Evolutionary conservation across 1,284 basidiomycete genomes (phyloP), one percentile per base, ranked within the genome.

Genomic region (Pseudozyma thailandica): DNA sequence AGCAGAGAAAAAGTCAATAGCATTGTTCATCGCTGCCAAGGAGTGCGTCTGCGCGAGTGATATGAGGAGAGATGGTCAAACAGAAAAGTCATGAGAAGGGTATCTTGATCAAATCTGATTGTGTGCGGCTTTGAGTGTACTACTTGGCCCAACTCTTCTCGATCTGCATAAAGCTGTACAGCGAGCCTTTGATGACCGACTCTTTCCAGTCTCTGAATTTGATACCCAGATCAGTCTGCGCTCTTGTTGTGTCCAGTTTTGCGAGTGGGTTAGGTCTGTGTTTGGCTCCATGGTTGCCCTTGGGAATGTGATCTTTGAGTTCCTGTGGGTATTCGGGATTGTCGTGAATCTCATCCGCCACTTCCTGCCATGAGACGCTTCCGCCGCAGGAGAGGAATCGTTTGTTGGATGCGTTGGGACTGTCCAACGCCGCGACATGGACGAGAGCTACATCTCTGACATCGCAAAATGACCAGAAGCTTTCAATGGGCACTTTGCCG

Each of bases 141-240:
- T 21, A 41, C 38, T 21, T 23, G 35, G 41, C 42, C 65, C 70
- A 69, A n/a, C 42, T 49, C 60, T 73, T 69, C 21, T 73, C 70
- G 48, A 73, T 68, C 27, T 64, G 51, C 23, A 72, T 28, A 25
- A 72, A 68, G 55, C 59, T 62, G n/a, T 62, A 59, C 13, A 72
- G 31, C 27, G 58, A 68, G 12, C 69, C 69, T 27, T 72, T 60
- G 63, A 72, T 72, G 28, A 63, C 59, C 15, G 48, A 52, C 13
- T 72, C 57, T 30, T 72, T 68, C 69, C 69, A 72, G 18, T 72
- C 63, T 25, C 30, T 42, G 45, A 72, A 72, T 18, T 48, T n/a
- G 54, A 72, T 72, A 10, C 69, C 69, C 10, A 72, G 41, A 20
- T 61, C 53, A 6, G 53, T 30, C 35, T 55, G 33, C 3, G 63